Base-by-base conservation (phyloP, 345 rosid species). In the Brassica juncea region DNA sequence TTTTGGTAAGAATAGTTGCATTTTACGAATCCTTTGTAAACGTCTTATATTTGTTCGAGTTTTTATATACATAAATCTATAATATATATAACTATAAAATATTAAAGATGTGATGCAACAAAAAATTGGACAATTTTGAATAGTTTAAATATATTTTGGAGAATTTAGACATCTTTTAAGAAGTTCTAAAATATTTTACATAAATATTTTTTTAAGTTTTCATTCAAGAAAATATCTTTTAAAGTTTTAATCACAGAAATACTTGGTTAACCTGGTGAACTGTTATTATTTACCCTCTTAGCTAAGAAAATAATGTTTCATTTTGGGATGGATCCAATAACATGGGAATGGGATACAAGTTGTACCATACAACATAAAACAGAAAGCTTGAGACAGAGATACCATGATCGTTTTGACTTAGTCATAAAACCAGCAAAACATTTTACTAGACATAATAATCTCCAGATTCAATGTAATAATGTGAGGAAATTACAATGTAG, bases 401-500 rank as follows among this genome's bases (percentile, higher is more conserved):
- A 44, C 15, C 52, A 44, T 44, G 15, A 44, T 44, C 11, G 52
- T 44, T 49, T 14, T 49, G 57, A 49, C 7, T n/a, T n/a, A 49
- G 19, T 1, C 8, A 49, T n/a, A n/a, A 49, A 49, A n/a, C 57
- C 57, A 49, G 4, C n/a, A 58, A 58, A 54, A 54, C 59, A 54
- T 54, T 8, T n/a, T 16, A 54, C 23, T 15, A 2, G 25, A 54
- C 19, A 54, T 6, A 58, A 23, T 9, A 39, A 39, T 42, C 49
- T 42, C 49, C n/a, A 42, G 49, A 42, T 42, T 42, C 49, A 12
- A 35, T 37, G 4, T 44, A 63, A 8, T 32, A 42, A 42, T 8
- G 21, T 66, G 16, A 66, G 25, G 32, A 67, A 6, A 47, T 8
- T 49, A 68, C 71, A 68, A 47, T 68, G 71, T 44, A 39, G n/a